Evolutionary conservation across 2,329 filamentous ascomycete genomes (phyloP).

Genomic region (Pseudocercospora fuligena): DNA sequence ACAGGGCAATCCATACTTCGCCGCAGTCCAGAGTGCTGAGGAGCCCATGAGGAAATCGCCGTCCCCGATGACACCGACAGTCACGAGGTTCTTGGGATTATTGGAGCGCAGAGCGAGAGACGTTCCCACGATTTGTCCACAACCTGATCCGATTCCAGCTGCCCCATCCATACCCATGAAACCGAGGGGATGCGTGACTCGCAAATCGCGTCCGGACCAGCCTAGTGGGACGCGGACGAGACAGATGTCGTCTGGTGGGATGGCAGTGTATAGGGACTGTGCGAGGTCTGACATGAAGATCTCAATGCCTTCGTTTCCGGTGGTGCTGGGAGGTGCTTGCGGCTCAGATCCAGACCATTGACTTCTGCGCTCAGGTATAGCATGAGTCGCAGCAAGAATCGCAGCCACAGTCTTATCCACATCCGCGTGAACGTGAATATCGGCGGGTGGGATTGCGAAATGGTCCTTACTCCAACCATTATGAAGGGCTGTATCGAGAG

Average conservation of each 20-base stretch:
- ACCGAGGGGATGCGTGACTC: slow-evolving; percentile 19
- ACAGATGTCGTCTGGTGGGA: slow-evolving; percentile 23
- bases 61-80: slow-evolving; percentile 26
- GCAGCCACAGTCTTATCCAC: slow-evolving; percentile 21
- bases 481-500: slow-evolving; percentile 25
- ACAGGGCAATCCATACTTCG: slow-evolving; percentile 22
- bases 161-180: slow-evolving; percentile 33
- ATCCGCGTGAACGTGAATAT: slow-evolving; percentile 25
- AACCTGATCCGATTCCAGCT: slow-evolving; percentile 25
- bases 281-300: slow-evolving; percentile 30
- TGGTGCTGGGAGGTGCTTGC: not conserved
- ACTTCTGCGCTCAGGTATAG: slow-evolving; percentile 3
- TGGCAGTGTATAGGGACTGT: slow-evolving; percentile 17
- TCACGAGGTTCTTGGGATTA: not conserved
- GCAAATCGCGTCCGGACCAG: slow-evolving; percentile 24
- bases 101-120: slow-evolving; percentile 21
- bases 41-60: slow-evolving; percentile 29
- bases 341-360: slow-evolving; percentile 3
- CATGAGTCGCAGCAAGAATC: slow-evolving; percentile 17
- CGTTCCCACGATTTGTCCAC: slow-evolving; percentile 28
- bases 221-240: slow-evolving; percentile 29
- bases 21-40: slow-evolving; percentile 28
- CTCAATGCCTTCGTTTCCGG: not conserved
- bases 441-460: slow-evolving; percentile 26
- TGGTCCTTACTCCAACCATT: slow-evolving; percentile 33